Conservation (phyloP, 768 basidiomycete genomes). For the Hemileccinum rubropunctum region DNA sequence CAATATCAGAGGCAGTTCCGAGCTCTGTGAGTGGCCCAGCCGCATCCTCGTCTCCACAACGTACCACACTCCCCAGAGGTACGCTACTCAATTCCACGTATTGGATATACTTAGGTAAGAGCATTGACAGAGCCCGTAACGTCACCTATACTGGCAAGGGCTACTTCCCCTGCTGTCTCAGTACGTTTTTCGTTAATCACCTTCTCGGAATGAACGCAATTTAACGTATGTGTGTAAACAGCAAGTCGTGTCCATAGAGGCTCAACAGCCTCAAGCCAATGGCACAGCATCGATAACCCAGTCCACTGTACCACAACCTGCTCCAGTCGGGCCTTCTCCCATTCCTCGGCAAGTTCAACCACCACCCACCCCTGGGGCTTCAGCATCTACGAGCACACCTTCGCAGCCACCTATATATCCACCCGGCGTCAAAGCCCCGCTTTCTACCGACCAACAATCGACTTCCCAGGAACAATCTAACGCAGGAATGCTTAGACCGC, state of each 20-base stretch:
- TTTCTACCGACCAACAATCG: slow-evolving; percentile 40
- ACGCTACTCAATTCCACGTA: slow-evolving; percentile 20
- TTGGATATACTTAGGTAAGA: slow-evolving; percentile 18
- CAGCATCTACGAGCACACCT: slow-evolving; percentile 11
- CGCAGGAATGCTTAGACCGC: slow-evolving; percentile 48
- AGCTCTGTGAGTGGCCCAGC: slow-evolving; percentile 45
- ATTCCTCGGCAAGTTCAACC: slow-evolving; percentile 50
- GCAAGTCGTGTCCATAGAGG: slow-evolving; percentile 38
- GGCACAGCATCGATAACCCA: slow-evolving; percentile 28
- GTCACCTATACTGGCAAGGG: slow-evolving; percentile 43
- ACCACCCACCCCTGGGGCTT: slow-evolving; percentile 27
- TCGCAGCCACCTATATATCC: slow-evolving; percentile 54
- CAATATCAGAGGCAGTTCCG: slow-evolving; percentile 62
- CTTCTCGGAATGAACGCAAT: slow-evolving; percentile 13
- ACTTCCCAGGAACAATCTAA: slow-evolving; percentile 32
- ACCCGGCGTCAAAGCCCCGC: slow-evolving; percentile 62
- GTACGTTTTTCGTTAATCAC: slow-evolving; percentile 33
- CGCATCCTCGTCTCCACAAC: slow-evolving; percentile 62
- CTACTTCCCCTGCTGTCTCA: slow-evolving; percentile 40
- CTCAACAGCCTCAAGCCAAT: slow-evolving; percentile 38
- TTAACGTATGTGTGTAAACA: slow-evolving; percentile 26
- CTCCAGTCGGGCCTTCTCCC: slow-evolving; percentile 43
- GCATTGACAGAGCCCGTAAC: slow-evolving; percentile 39
- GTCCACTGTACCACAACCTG: slow-evolving; percentile 29
- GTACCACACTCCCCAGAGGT: slow-evolving; percentile 49